Evolutionary conservation across 1,284 basidiomycete genomes (phyloP), one percentile per base, ranked within the genome.

Genomic region (Sporisorium scitamineum): DNA sequence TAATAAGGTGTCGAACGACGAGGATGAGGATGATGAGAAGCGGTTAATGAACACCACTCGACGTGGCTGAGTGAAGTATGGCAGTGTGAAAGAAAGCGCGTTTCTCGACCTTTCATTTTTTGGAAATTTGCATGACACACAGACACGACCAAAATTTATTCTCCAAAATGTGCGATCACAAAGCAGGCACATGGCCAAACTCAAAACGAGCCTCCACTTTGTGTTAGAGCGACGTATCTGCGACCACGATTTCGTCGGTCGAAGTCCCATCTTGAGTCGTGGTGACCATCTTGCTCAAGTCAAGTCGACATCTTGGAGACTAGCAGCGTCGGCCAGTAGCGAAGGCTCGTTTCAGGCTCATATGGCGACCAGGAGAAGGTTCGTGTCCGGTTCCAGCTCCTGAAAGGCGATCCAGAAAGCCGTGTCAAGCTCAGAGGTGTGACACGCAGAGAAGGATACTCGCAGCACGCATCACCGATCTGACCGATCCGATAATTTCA

Each of bases 121-220:
- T 2, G 47, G 10, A 47, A 48, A 29, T 7, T 47, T 18, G 37
- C 37, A 42, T n/a, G n/a, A 42, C 6, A 42, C 37, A 39, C 37
- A 39, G 16, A 47, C 24, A 16, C 16, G 45, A 24, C 45, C 16
- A 18, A 18, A 18, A 16, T 45, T 22, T 22, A 47, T 47, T 48
- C 26, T 50, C 27, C 3, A 20, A 31, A 20, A 31, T 50, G 48
- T 50, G 48, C 48, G 48, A 50, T 50, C 48, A 50, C 48, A 50
- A 22, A 31, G 10, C 27, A 14, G 48, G n/a, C 47, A 48, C 47
- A 48, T 2, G 13, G 26, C 2, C 29, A 18, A 18, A 42, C n/a
- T n/a, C n/a, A 42, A 42, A 41, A 48, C 48, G 1, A 8, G 29
- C 48, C 48, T 50, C 48, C 48, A 31, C 48, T 18, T 50, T 50